phyloP scores from a whole-genome alignment of 352 stramenopile species.

The Phytophthora hibernalis region DNA sequence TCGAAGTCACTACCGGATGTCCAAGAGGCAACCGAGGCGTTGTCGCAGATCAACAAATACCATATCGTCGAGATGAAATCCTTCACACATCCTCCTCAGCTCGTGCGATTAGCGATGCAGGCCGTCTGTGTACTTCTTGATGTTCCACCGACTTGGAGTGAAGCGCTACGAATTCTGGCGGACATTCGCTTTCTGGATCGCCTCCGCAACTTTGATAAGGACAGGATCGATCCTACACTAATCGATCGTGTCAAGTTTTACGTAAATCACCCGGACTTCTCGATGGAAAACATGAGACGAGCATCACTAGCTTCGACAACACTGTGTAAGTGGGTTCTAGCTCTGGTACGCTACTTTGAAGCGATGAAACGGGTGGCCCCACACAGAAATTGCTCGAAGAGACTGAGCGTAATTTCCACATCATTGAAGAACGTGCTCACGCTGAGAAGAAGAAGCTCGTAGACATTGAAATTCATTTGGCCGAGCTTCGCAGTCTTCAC shows the following conservation, averaged over 20 bases:
- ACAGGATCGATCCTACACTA: conserved; percentile 49
- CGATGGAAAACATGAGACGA: conserved; percentile 79
- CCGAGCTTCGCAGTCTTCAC: conserved; percentile 51
- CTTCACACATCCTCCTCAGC: conserved; percentile 72
- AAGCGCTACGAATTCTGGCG: conserved; percentile 67
- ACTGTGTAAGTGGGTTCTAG: conserved; percentile 76
- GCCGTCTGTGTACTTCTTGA: conserved; percentile 75
- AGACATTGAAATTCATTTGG: conserved; percentile 54
- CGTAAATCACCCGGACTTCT: conserved; percentile 77
- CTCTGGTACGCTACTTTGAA: conserved; percentile 73
- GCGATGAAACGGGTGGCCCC: conserved; percentile 69
- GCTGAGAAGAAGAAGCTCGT: conserved; percentile 59
- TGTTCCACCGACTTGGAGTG: conserved; percentile 63
- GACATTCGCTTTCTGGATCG: conserved; percentile 77
- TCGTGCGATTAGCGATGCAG: conserved; percentile 81
- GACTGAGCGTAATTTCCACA: conserved; percentile 46
- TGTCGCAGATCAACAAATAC: conserved; percentile 81
- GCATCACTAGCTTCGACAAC: conserved; percentile 75
- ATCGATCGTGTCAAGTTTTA: conserved; percentile 68
- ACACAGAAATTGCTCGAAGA: conserved; percentile 56
- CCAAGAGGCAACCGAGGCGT: conserved; percentile 56
- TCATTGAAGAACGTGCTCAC: conserved; percentile 51
- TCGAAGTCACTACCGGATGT: conserved; percentile 71
- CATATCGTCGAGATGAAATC: conserved; percentile 86
- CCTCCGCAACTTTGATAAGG: conserved; percentile 65